phyloP scores from a whole-genome alignment of 2,329 filamentous ascomycete species.

The Alternaria atra region DNA sequence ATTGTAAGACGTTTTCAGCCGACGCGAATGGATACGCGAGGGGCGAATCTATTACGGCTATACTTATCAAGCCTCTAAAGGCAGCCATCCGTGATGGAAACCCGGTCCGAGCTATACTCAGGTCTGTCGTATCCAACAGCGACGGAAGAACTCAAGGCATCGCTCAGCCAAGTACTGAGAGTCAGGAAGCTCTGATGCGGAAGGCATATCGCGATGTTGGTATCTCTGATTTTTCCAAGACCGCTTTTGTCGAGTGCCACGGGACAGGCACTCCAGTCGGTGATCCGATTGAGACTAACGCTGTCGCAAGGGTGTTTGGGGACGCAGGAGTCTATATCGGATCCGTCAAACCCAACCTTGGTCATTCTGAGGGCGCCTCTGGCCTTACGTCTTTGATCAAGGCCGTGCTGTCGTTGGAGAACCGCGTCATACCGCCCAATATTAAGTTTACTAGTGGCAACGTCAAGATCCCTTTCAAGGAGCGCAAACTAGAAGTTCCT shows the following conservation, averaged over 20 bases:
- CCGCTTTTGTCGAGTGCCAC: constrained; percentile 50
- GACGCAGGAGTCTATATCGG: constrained; percentile 18
- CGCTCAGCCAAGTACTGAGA: neutral
- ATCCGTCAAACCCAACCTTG: constrained; percentile 49
- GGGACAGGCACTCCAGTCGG: constrained; percentile 63
- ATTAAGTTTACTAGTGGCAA: constrained; percentile 28
- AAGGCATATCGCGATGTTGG: neutral
- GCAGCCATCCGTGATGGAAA: constrained; percentile 43
- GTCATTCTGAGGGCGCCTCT: constrained; percentile 37
- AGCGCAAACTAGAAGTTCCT: constrained; percentile 20
- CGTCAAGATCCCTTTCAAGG: constrained; percentile 23
- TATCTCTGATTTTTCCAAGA: constrained; percentile 8
- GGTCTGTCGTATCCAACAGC: constrained; percentile 27
- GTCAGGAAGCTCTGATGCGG: constrained; percentile 1
- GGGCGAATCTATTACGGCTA: constrained; percentile 38
- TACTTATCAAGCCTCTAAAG: constrained; percentile 41
- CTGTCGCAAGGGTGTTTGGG: constrained; percentile 23
- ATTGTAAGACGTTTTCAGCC: constrained; percentile 34
- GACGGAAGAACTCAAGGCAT: constrained; percentile 26
- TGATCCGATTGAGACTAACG: constrained; percentile 33
- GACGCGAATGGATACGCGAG: constrained; percentile 37
- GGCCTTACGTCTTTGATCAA: constrained; percentile 49
- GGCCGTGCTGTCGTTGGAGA: constrained; percentile 50
- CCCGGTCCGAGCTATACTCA: constrained; percentile 45
- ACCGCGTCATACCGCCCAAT: constrained; percentile 43